Evolutionary conservation across 2,329 filamentous ascomycete genomes (phyloP), one percentile per base, ranked within the genome.

Genomic region (Penicillium digitatum): DNA sequence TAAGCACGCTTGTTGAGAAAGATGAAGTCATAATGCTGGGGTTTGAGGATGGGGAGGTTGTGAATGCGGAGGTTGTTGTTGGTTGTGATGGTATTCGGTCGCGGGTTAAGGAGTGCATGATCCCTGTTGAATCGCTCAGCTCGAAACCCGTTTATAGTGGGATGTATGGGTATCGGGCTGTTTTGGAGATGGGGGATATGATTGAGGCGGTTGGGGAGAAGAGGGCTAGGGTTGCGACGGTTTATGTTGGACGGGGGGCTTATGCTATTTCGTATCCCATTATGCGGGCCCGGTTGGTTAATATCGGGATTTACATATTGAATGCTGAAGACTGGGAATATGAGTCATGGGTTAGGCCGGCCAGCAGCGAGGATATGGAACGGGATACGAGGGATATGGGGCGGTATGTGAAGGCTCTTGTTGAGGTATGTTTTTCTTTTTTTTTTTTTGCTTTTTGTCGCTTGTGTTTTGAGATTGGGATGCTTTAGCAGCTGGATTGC

Each of bases 31-130:
- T n/a, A 2, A 54, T 44, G 2, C 4, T 60, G 5, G 61, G 60
- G 2, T 74, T 74, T 52, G 63, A 67, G 22, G 72, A 74, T 59
- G 70, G 71, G 11, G 66, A 58, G 1, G 27, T 52, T 2, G 68
- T 62, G 0, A 20, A 3, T 0, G 70, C 70, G 0, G 68, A 72
- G 52, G 65, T 69, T 0, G 69, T 74, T 10, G 54, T 74, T 45
- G 72, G 72, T 0, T 72, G 69, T 47, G 72, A 74, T 60, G 72
- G 72, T 1, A 72, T 74, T 18, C 61, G 64, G 27, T 72, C 69
- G 0, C 57, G 45, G 22, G 67, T 69, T 0, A 68, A 68, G 45
- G 58, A 68, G 45, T 65, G 59, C 5, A 54, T 74, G 29, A 42
- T 72, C 1, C 60, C 63, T 0, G 59, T 44, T 14, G 42, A 31